These are phyloP conservation scores for Ceriops zippeliana DNA, from an alignment of 345 rosid genomes.

Conservation along the genomic window DNA sequence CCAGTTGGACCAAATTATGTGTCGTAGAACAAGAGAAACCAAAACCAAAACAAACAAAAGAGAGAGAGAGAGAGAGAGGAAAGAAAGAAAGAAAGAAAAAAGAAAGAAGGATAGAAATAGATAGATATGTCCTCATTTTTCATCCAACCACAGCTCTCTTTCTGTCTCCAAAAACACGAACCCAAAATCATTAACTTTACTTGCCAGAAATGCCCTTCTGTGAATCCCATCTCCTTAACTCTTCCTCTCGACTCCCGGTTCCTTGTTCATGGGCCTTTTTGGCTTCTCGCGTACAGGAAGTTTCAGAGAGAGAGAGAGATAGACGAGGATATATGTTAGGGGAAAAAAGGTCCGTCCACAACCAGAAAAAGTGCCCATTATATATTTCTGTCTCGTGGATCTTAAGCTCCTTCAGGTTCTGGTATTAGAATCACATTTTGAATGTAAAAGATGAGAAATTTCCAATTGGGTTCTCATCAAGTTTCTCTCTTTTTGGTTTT, in stretches of 20 bases:
- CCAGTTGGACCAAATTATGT: constrained; percentile 26
- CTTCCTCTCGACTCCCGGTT: constrained; percentile 9
- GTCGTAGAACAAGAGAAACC: constrained; percentile 10
- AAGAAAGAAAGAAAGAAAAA: background rate
- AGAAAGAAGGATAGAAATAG: constrained; percentile 18
- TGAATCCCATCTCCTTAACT: constrained; percentile 18
- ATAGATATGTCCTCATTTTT: constrained; percentile 29
- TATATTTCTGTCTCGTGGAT: background rate
- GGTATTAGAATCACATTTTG: background rate
- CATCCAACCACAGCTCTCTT: constrained; percentile 30
- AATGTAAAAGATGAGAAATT: background rate
- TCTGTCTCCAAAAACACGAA: constrained; percentile 7
- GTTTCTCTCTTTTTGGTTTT: constrained; percentile 1
- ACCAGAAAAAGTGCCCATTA: background rate
- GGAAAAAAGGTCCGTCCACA: no score
- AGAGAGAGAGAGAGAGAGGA: background rate
- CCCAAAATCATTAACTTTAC: constrained; percentile 8
- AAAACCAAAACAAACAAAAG: background rate
- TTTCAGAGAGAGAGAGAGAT: constrained; percentile 13
- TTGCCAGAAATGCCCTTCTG: constrained; percentile 36
- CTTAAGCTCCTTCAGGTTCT: background rate
- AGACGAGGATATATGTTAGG: no score
- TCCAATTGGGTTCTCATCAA: constrained; percentile 3
- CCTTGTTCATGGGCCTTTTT: constrained; percentile 29
- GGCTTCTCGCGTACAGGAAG: constrained; percentile 21